A percentile compares a stretch with the other conserved stretches of the same genome.
Evolutionary conservation across 352 stramenopile species (phyloP).

Genomic region (Halophytophthora polymorphica): DNA sequence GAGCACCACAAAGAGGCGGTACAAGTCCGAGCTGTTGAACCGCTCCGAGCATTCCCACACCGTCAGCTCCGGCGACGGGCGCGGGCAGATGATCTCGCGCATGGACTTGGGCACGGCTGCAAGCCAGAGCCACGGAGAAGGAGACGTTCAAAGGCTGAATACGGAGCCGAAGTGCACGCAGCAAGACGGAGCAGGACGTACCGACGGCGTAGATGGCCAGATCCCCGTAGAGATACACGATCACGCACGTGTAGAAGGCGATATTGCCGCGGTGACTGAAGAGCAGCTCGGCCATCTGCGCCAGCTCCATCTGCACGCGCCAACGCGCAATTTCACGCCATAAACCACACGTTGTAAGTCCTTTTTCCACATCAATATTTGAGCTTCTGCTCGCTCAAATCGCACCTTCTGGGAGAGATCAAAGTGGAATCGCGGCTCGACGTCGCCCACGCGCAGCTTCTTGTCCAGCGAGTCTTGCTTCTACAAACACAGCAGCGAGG

Average conservation of each 20-base stretch:
- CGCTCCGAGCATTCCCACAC: slow-evolving; percentile 71
- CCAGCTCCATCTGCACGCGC: slow-evolving; percentile 69
- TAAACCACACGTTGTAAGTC: neutral
- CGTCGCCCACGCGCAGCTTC: slow-evolving; percentile 35
- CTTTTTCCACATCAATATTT: neutral
- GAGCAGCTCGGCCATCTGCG: slow-evolving; percentile 78
- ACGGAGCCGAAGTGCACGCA: neutral
- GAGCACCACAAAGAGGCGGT: slow-evolving; percentile 73
- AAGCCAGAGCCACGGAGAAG: neutral
- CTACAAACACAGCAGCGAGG: slow-evolving; percentile 28
- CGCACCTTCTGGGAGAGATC: slow-evolving; percentile 75
- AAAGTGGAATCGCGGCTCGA: slow-evolving; percentile 45
- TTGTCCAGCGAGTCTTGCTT: slow-evolving; percentile 55
- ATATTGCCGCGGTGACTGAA: slow-evolving; percentile 64
- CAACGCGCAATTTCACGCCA: neutral
- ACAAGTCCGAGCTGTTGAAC: slow-evolving; percentile 77
- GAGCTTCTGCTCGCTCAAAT: neutral
- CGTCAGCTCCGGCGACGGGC: slow-evolving; percentile 35
- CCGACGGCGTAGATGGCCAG: slow-evolving; percentile 85
- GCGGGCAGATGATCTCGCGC: slow-evolving; percentile 80
- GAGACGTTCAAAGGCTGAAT: slow-evolving; percentile 1
- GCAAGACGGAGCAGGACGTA: slow-evolving; percentile 25
- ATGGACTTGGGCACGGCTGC: slow-evolving; percentile 86
- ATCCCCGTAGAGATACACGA: slow-evolving; percentile 85
- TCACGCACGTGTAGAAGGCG: slow-evolving; percentile 78